These are phyloP conservation scores for Vitis hybrid DNA, from an alignment of 177 flowering plant genomes.

Conservation along the genomic window DNA sequence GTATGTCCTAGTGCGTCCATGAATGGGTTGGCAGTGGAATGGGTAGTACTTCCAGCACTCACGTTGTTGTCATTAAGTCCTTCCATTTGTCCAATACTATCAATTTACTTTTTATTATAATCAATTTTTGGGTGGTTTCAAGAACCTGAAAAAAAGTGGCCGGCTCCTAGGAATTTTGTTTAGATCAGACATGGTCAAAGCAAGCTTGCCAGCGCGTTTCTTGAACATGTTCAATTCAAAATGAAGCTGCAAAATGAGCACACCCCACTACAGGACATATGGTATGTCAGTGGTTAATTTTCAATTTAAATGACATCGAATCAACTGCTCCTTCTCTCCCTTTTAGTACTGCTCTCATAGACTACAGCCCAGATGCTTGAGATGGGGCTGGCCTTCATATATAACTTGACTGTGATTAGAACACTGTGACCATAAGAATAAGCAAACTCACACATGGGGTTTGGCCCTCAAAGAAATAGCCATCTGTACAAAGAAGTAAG, in stretches of 20 bases:
- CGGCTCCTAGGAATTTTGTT: neutral
- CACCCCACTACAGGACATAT: constrained; percentile 11
- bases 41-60: constrained; percentile 12
- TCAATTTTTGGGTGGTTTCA: neutral
- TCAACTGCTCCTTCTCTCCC: constrained; percentile 7
- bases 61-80: constrained; percentile 22
- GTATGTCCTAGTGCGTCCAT: too few relatives aligned
- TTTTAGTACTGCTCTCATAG: neutral
- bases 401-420: neutral
- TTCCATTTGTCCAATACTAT: constrained; percentile 13
- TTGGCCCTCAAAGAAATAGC: too few relatives aligned
- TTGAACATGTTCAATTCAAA: constrained; percentile 8
- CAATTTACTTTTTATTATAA: neutral
- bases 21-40: neutral
- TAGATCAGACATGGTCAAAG: constrained; percentile 9
- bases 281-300: neutral
- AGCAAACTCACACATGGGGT: too few relatives aligned
- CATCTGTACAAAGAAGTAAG: too few relatives aligned
- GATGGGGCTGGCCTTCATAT: too few relatives aligned
- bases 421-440: neutral
- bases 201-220: constrained; percentile 1
- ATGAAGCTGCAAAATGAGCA: neutral
- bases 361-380: too few relatives aligned
- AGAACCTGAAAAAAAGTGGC: neutral
- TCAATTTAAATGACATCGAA: neutral